phyloP scores from a whole-genome alignment of 176 grass and related monocot genomes.

The Dendrocalamus sinicus region DNA sequence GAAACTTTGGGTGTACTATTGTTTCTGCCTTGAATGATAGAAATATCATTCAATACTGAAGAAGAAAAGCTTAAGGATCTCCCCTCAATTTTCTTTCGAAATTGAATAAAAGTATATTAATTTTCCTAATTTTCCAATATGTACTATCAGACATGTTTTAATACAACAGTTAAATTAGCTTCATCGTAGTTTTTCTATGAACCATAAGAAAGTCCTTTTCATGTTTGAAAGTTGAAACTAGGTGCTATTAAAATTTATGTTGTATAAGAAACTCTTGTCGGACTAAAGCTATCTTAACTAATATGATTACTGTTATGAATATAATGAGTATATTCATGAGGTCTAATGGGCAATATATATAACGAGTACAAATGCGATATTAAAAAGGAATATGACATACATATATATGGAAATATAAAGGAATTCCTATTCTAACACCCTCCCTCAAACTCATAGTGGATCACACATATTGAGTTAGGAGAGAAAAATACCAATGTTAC shows the following conservation, averaged over 20 bases:
- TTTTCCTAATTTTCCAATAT: neutral
- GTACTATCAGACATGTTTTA: neutral
- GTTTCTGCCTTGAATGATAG: neutral
- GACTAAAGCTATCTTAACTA: slow-evolving; percentile 5
- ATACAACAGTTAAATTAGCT: neutral
- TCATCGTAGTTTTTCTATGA: neutral
- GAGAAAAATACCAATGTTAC: too few relatives aligned
- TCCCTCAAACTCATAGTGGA: too few relatives aligned
- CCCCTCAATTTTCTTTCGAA: neutral
- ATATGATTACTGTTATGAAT: neutral
- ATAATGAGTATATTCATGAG: too few relatives aligned
- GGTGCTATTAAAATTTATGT: slow-evolving; percentile 1
- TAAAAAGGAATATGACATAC: too few relatives aligned
- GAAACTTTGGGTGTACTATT: neutral
- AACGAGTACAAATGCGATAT: too few relatives aligned
- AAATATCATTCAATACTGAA: neutral
- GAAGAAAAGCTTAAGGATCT: neutral
- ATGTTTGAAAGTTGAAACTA: slow-evolving; percentile 5
- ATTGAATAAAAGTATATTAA: neutral
- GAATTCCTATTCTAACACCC: too few relatives aligned
- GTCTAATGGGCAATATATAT: too few relatives aligned
- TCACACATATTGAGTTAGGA: too few relatives aligned
- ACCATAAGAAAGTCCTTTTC: neutral
- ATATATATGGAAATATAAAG: too few relatives aligned
- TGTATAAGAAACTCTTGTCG: neutral